Base-by-base conservation (phyloP, 2,329 filamentous ascomycete species). In the Verticillium isaacii region DNA sequence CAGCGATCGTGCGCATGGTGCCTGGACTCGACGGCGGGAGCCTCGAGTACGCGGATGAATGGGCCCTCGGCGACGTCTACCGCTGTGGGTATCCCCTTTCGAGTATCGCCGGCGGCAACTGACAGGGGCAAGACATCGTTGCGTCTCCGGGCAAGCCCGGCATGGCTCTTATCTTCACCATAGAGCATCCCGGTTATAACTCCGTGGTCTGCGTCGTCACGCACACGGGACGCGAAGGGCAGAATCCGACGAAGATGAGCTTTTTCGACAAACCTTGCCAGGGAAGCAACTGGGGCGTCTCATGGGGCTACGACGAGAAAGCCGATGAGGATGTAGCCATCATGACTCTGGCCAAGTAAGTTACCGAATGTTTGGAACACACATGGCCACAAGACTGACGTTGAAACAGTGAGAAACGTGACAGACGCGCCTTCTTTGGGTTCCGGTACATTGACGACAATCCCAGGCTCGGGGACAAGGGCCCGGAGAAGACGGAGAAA, bases 301-400 rank as follows among this genome's bases (percentile, higher is more conserved):
- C 72, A 0, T 75, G 71, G 72, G 73, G 73, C 1, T 73, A 75
- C 63, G 66, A 69, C 23, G 50, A 62, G 8, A 61, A 66, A 23
- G 57, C 57, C 8, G 57, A 29, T 0, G 66, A 67, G 0, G 73
- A 74, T 36, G 69, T 68, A 3, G 73, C 66, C 0, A 70, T 74
- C 25, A 67, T 71, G 66, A 72, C 71, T 0, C 29, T 75, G 0
- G 65, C 71, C 32, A 73, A 71, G 73, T 74, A 64, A 64, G 71
- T 62, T 29, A 2, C 19, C 15, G 19, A 25, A 59, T 64, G 7
- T 14, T 1, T 12, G 8, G 14, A 36, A 25, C 25, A 2, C 25
- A 9, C n/a, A 25, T 41, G 12, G 29, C 9, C 14, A 41, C 23
- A 14, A 61, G 23, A 19, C 2, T 25, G 36, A 23, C 57, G 19